Conservation (phyloP, 1,139 yeast genomes). For the Candida sanyaensis region DNA sequence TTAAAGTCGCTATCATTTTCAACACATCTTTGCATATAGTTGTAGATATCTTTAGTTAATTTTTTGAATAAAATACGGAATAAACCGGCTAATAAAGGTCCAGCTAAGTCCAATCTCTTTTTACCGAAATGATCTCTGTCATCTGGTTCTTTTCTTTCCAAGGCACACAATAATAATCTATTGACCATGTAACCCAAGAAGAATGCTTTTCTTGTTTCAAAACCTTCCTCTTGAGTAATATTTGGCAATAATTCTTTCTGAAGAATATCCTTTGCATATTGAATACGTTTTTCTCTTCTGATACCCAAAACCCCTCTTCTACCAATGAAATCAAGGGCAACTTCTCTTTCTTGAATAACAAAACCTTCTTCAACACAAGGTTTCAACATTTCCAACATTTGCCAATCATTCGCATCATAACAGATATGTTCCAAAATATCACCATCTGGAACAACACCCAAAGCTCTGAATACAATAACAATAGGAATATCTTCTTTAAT, state of each 20-base stretch:
- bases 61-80: slow-evolving; percentile 94
- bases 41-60: slow-evolving; percentile 89
- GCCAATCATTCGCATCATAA: slow-evolving; percentile 98
- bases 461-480: slow-evolving; percentile 94
- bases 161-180: slow-evolving; percentile 88
- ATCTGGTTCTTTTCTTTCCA: slow-evolving; percentile 97
- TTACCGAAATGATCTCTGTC: slow-evolving; percentile 99
- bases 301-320: slow-evolving; percentile 97
- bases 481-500: slow-evolving; percentile 96
- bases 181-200: slow-evolving; percentile 98
- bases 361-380: slow-evolving; percentile 99
- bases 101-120: slow-evolving; percentile 96
- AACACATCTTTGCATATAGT: slow-evolving; percentile 98
- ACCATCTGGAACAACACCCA: slow-evolving; percentile 98
- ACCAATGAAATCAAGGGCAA: slow-evolving; percentile 96
- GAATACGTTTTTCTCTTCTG: slow-evolving; percentile 96
- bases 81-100: slow-evolving; percentile 92
- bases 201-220: slow-evolving; percentile 94
- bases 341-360: slow-evolving; percentile 96
- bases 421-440: slow-evolving; percentile 97
- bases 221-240: slow-evolving; percentile 96
- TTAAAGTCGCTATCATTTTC: slow-evolving; percentile 97
- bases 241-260: slow-evolving; percentile 97
- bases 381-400: slow-evolving; percentile 97
- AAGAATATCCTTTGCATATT: slow-evolving; percentile 93